phyloP scores from a whole-genome alignment of 371 early-diverging fungal genomes.

The Actinomortierella ambigua region DNA sequence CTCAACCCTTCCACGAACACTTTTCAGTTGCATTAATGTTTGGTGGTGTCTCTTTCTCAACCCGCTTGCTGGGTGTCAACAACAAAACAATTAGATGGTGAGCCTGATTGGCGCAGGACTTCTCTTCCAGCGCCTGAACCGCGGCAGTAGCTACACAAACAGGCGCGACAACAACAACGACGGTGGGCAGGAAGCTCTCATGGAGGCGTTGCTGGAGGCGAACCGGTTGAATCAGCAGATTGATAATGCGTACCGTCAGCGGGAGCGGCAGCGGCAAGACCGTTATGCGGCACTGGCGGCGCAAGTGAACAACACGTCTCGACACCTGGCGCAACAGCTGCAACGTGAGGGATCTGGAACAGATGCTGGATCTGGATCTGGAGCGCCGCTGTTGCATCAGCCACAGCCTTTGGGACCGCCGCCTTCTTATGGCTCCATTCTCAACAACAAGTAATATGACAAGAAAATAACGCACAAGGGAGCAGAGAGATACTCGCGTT shows the following conservation, averaged over 20 bases:
- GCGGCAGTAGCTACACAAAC: conserved; percentile 16
- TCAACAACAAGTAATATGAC: too few species aligned
- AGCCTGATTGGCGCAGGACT: conserved; percentile 36
- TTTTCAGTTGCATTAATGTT: too few species aligned
- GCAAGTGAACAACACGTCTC: conserved; percentile 8
- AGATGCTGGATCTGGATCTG: background rate
- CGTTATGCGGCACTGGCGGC: conserved; percentile 20
- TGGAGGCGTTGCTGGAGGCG: conserved; percentile 33
- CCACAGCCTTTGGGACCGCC: too few species aligned
- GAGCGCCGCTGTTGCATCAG: background rate
- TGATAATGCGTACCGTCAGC: conserved; percentile 26
- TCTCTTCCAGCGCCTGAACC: conserved; percentile 41
- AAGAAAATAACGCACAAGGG: too few species aligned
- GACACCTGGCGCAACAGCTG: background rate
- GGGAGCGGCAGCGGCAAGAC: conserved; percentile 9
- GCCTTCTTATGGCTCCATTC: too few species aligned
- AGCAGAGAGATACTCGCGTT: too few species aligned
- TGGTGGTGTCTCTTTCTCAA: too few species aligned
- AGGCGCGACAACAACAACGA: conserved; percentile 18
- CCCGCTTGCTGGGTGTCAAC: too few species aligned
- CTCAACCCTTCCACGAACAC: too few species aligned
- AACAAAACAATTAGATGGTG: conserved; percentile 40
- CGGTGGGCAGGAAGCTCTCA: conserved; percentile 20
- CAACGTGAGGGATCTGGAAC: conserved; percentile 6
- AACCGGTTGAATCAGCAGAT: conserved; percentile 28